These are phyloP conservation scores for Tulasnella sp. DNA, from an alignment of 768 basidiomycete genomes.

Conservation along the genomic window DNA sequence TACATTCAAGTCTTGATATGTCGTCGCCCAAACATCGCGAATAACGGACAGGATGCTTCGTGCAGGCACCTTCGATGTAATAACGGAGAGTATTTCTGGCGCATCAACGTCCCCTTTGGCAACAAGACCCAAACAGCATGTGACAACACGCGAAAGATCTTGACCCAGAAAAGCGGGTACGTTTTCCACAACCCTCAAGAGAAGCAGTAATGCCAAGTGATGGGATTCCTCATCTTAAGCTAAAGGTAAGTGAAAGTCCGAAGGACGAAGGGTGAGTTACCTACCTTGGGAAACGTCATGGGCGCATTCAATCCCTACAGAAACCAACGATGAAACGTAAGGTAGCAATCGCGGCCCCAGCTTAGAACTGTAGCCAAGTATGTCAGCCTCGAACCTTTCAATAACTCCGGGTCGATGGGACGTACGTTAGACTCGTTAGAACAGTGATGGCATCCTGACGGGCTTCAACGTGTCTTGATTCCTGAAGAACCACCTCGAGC, in stretches of 20 bases:
- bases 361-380: constrained; percentile 53
- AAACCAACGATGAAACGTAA: constrained; percentile 70
- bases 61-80: constrained; percentile 30
- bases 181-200: constrained; percentile 56
- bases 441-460: constrained; percentile 60
- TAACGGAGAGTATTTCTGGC: constrained; percentile 34
- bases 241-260: not conserved
- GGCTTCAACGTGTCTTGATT: not conserved
- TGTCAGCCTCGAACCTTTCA: not conserved
- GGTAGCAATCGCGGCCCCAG: constrained; percentile 91
- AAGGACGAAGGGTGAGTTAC: not conserved
- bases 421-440: constrained; percentile 44
- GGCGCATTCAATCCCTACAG: constrained; percentile 49
- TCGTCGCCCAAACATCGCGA: constrained; percentile 22
- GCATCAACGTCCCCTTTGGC: not conserved
- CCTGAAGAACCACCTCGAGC: not conserved
- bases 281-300: constrained; percentile 20
- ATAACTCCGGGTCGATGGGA: not conserved
- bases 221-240: not conserved
- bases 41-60: constrained; percentile 32
- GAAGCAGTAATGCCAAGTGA: not conserved
- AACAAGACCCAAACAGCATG: not conserved
- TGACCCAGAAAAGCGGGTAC: constrained; percentile 84
- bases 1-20: constrained; percentile 9
- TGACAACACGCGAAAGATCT: constrained; percentile 60